Evolutionary conservation across 495 filamentous ascomycete genomes (phyloP), one percentile per base, ranked within the genome.

Genomic region (Xylaria scruposa): DNA sequence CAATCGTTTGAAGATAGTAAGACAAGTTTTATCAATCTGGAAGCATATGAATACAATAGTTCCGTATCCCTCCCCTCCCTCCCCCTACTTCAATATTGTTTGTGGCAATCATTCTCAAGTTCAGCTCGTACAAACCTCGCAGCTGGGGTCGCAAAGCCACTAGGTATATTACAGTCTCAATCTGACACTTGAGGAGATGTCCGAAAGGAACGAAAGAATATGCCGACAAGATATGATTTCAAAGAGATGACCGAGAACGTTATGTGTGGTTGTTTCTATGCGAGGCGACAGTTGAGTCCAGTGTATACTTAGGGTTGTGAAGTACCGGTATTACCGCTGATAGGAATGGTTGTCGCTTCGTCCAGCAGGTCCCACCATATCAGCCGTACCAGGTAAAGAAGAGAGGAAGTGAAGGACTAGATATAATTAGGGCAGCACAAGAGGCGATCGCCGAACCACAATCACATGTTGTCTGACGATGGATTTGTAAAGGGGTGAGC

Each of bases 391-490:
- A 17, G 24, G 26, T 31, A 10, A 12, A 68, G 21, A 58, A 42
- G 21, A 42, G 46, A 64, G 36, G 49, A 24, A 47, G 33, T 13
- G 54, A 69, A 29, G 46, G 49, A 61, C 42, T 61, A 56, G 12
- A 60, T 60, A 38, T 61, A 24, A 38, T 66, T 67, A 63, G 61
- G 36, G 61, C n/a, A n/a, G 59, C 53, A 71, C 40, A 49, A 58
- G 58, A 71, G 60, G 53, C 62, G 46, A 67, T 66, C 38, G 60
- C 62, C 61, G 51, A 59, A 60, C 70, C 40, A 63, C 53, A 21
- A 64, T 66, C 51, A 60, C 67, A 40, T 69, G 67, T 69, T 69
- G 54, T 69, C 56, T 66, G 62, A 51, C 51, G 70, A 71, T 38
- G 26, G 42, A 66, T 64, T 67, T 67, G 61, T 56, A 64, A 71